phyloP scores from a whole-genome alignment of 2,329 filamentous ascomycete genomes.

The Colletotrichum viniferum region DNA sequence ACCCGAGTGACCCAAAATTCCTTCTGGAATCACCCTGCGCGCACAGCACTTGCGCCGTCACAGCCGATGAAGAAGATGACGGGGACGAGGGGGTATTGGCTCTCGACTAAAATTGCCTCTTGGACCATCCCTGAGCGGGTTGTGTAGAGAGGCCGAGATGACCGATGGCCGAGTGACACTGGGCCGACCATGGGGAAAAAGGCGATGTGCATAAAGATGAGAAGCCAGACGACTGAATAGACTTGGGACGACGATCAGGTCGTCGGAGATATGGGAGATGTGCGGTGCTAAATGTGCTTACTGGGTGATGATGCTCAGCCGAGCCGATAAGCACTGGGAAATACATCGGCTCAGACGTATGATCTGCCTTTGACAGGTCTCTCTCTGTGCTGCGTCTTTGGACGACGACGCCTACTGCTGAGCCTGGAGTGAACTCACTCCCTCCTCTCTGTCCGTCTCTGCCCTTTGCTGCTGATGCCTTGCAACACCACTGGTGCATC shows the following conservation, averaged over 20 bases:
- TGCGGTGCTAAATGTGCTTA: neutral
- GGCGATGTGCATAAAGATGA: slow-evolving; percentile 16
- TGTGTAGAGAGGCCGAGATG: slow-evolving; percentile 14
- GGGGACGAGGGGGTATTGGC: neutral
- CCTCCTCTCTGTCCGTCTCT: neutral
- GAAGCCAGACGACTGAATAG: neutral
- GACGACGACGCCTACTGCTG: neutral
- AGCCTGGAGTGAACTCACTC: neutral
- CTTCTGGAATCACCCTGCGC: slow-evolving; percentile 21
- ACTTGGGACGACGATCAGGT: slow-evolving; percentile 10
- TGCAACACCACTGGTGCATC: neutral
- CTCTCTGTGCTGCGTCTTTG: neutral
- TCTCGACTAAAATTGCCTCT: slow-evolving; percentile 21
- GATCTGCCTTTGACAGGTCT: slow-evolving; percentile 1
- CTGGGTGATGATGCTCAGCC: neutral
- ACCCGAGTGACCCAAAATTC: slow-evolving; percentile 10
- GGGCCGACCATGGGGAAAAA: slow-evolving; percentile 2
- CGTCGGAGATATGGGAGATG: neutral
- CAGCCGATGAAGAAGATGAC: slow-evolving; percentile 21
- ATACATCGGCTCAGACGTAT: neutral
- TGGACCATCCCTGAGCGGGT: slow-evolving; percentile 17
- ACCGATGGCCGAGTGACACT: slow-evolving; percentile 18
- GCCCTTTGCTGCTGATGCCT: neutral
- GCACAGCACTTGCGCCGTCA: slow-evolving; percentile 10
- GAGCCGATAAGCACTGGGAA: neutral